Evolutionary conservation across 805 yeast genomes (phyloP), one percentile per base, ranked within the genome.

Genomic region (Maudiozyma bulderi): DNA sequence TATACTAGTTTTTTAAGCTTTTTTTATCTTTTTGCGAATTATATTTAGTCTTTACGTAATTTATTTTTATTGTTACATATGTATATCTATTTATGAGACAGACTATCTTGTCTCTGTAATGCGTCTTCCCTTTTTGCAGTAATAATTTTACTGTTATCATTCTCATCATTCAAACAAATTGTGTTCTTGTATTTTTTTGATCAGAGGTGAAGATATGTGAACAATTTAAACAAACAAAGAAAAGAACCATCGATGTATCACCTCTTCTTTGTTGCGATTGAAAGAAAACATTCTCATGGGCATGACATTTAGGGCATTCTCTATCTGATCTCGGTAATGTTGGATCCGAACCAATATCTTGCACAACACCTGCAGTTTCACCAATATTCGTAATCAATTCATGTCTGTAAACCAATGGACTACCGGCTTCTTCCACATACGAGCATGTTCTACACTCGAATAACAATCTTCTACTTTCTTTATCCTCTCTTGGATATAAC

Each of bases 401-500:
- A 66, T 93, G 95, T 56, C 97, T 76, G 66, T 87, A 88, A 38
- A 93, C 95, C 63, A 84, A 78, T 33, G 96, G 83, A 57, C 85
- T 79, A 49, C 82, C 89, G 0, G 98, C 96, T 53, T 85, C 77
- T 67, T 93, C 98, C 5, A 95, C 86, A 68, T 91, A 91, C 46
- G 87, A 80, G 65, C 99, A 93, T 62, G 91, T 90, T 62, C 99
- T 81, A 70, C 99, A 93, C 51, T 95, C 90, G 66, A 86, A 93
- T 51, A 91, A 73, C 53, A 93, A 80, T 56, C 76, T 68, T 50
- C 61, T 68, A 55, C 78, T 74, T 50, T 83, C 87, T 62, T 84
- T 86, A 65, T 93, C 98, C 72, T 93, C 99, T 57, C 87, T 81
- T 20, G 99, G 99, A 67, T 93, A 93, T 70, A 93, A 77, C 99